Percentiles rank a stretch among this genome's conserved stretches.
Evolutionary conservation across 202 grass and related monocot species (phyloP).

Genomic region (Saccharum hybrid): DNA sequence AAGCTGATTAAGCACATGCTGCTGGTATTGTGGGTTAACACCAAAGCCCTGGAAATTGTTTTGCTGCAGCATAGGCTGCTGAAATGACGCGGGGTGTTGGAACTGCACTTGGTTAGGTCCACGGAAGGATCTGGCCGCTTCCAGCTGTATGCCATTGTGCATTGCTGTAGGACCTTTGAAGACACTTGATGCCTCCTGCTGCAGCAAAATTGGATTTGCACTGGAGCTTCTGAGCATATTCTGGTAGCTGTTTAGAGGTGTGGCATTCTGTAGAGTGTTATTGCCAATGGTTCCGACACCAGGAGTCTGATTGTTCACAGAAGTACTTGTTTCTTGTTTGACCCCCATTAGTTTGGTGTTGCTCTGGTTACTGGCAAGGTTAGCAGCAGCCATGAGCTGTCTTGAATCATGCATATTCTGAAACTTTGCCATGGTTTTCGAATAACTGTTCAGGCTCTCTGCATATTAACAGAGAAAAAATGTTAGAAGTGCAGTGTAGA

Average conservation of each 20-base stretch:
- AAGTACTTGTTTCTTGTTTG: conserved; percentile 54
- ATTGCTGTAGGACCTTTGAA: conserved; percentile 56
- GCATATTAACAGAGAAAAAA: conserved; percentile 46
- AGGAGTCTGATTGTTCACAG: conserved; percentile 50
- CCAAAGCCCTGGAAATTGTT: conserved; percentile 50
- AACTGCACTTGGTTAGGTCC: conserved; percentile 53
- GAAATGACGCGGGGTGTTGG: conserved; percentile 47
- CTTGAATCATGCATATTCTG: conserved; percentile 66
- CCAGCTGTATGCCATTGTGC: conserved; percentile 56
- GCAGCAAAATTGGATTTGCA: conserved; percentile 57
- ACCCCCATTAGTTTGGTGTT: conserved; percentile 45
- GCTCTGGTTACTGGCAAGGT: conserved; percentile 55
- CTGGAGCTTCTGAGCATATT: conserved; percentile 68
- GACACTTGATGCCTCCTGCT: conserved; percentile 61
- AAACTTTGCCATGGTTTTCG: conserved; percentile 52
- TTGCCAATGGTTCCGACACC: conserved; percentile 39
- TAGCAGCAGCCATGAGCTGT: conserved; percentile 53
- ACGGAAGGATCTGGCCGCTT: conserved; percentile 47
- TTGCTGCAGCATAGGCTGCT: conserved; percentile 54
- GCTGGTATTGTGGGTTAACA: conserved; percentile 60
- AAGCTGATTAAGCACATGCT: conserved; percentile 81
- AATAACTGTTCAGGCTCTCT: conserved; percentile 84
- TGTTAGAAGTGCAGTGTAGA: conserved; percentile 14
- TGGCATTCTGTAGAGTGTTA: conserved; percentile 48
- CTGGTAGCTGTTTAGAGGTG: conserved; percentile 68